Percentiles rank a stretch among this genome's conserved stretches.
Conservation (phyloP, 768 basidiomycete genomes). For the Kwoniella sp. region DNA sequence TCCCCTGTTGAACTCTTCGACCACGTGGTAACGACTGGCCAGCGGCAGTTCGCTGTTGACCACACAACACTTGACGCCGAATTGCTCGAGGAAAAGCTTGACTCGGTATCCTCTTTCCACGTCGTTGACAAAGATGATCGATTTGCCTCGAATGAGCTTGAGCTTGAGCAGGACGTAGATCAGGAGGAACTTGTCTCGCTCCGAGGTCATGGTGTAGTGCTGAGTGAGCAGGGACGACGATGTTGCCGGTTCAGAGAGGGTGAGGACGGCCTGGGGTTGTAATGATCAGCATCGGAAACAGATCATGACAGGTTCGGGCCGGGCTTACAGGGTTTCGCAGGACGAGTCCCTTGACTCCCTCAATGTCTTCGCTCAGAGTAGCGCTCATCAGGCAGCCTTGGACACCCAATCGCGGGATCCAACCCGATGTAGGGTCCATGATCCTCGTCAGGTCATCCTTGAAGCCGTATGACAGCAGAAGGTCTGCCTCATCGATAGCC, state of each 20-base stretch:
- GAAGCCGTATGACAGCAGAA: slow-evolving; percentile 94
- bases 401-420: slow-evolving; percentile 55
- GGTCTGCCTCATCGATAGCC: slow-evolving; percentile 95
- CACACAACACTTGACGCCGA: slow-evolving; percentile 91
- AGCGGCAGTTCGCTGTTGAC: slow-evolving; percentile 92
- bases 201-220: slow-evolving; percentile 75
- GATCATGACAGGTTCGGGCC: not conserved
- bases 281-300: not conserved
- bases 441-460: slow-evolving; percentile 63
- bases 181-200: slow-evolving; percentile 94
- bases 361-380: slow-evolving; percentile 94
- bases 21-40: slow-evolving; percentile 94
- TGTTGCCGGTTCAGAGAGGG: slow-evolving; percentile 80
- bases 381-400: slow-evolving; percentile 95
- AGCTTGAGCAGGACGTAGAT: slow-evolving; percentile 95
- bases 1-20: slow-evolving; percentile 97
- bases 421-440: slow-evolving; percentile 62
- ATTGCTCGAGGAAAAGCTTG: slow-evolving; percentile 97
- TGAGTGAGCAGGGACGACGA: slow-evolving; percentile 76
- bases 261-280: slow-evolving; percentile 65
- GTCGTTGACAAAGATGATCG: slow-evolving; percentile 92
- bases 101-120: slow-evolving; percentile 90
- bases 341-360: slow-evolving; percentile 78
- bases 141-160: slow-evolving; percentile 91
- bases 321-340: slow-evolving; percentile 75